phyloP scores from a whole-genome alignment of 108 stramenopile species.

The Discostella stelligeroides region DNA sequence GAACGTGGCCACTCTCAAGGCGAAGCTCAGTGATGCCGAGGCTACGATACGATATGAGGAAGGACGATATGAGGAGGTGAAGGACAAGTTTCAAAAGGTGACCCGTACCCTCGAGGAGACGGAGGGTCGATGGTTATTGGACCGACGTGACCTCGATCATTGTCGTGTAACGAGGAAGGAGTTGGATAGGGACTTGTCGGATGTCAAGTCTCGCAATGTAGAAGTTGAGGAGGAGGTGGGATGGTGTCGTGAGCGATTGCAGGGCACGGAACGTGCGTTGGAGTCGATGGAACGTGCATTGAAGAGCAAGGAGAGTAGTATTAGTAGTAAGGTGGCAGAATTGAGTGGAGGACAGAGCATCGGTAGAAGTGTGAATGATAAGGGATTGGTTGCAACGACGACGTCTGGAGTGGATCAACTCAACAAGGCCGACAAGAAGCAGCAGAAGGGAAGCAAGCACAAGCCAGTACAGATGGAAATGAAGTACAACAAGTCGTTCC shows the following conservation, averaged over 20 bases:
- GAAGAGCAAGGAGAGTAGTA: conserved; percentile 33
- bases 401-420: too few relatives aligned
- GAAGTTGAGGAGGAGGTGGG: conserved; percentile 34
- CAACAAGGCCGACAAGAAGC: conserved; percentile 3
- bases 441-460: conserved; percentile 10
- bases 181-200: conserved; percentile 15
- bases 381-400: conserved; percentile 13
- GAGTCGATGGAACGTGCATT: conserved; percentile 43
- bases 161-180: conserved; percentile 23
- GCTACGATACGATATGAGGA: conserved; percentile 49
- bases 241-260: conserved; percentile 46
- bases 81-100: conserved; percentile 10
- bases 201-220: conserved; percentile 19
- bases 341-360: too few relatives aligned
- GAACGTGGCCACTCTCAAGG: conserved; percentile 7
- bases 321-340: too few relatives aligned
- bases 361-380: too few relatives aligned
- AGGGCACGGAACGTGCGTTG: conserved; percentile 35
- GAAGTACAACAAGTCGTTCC: conserved; percentile 49
- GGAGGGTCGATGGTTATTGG: conserved; percentile 28
- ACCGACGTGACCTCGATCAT: conserved; percentile 32
- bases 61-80: conserved; percentile 27
- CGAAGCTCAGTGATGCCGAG: conserved; percentile 40
- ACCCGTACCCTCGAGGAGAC: conserved; percentile 29
- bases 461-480: conserved; percentile 42